These are phyloP conservation scores for Chlorella sp. DNA, from an alignment of 139 green algal species.

Conservation along the genomic window DNA sequence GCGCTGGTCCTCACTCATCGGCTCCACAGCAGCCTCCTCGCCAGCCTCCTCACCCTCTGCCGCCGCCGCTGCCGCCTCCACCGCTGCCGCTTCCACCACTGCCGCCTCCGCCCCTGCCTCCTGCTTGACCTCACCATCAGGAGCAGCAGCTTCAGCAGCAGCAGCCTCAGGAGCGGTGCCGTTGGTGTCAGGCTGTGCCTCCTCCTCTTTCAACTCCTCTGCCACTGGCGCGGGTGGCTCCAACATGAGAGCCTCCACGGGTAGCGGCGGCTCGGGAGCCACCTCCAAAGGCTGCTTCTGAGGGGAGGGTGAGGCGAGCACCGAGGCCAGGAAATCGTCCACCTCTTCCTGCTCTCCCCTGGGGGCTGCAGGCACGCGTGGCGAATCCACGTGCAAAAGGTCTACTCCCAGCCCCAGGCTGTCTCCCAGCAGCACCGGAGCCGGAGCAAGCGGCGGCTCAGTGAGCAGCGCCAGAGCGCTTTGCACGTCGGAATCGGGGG, in stretches of 20 bases:
- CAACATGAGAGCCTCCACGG: not conserved
- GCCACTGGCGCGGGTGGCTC: not conserved
- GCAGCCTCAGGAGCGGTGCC: too few species aligned
- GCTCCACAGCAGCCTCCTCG: not conserved
- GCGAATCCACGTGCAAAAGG: not conserved
- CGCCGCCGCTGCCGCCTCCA: not conserved
- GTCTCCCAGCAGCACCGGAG: not conserved
- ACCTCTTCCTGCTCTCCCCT: constrained; percentile 6
- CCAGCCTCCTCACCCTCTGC: constrained; percentile 5
- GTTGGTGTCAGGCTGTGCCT: not conserved
- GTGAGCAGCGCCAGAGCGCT: constrained; percentile 6
- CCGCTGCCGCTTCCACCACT: not conserved
- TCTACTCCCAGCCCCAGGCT: not conserved
- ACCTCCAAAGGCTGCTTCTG: not conserved
- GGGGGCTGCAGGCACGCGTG: not conserved
- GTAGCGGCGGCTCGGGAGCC: not conserved
- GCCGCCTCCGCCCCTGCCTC: not conserved
- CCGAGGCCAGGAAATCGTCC: constrained; percentile 28
- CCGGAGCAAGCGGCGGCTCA: not conserved
- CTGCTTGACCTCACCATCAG: not conserved
- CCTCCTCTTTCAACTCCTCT: not conserved
- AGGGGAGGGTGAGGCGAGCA: constrained; percentile 17
- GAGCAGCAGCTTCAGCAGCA: too few species aligned
- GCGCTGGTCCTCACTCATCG: constrained; percentile 44
- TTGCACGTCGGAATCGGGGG: not conserved